Base-by-base conservation (phyloP, 2,329 filamentous ascomycete species). In the Ustilaginoidea virens region DNA sequence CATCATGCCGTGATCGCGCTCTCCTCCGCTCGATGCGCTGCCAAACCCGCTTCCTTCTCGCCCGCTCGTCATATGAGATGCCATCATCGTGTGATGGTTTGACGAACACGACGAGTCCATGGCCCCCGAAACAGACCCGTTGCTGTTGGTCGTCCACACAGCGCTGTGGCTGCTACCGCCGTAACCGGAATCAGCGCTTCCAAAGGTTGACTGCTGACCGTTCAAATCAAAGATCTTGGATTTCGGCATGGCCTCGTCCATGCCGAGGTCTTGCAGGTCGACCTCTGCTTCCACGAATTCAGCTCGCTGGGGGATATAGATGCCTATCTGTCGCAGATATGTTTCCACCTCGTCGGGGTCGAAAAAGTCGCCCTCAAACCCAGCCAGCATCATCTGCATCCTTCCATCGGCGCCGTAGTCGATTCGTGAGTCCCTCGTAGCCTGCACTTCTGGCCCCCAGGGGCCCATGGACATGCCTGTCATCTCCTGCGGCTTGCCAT, bases 321-420 rank as follows among this genome's bases (percentile, higher is more conserved):
- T 66, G 5, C 74, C 74, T 17, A 67, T 65, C 28, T 67, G 61
- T 23, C 63, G 64, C 3, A 92, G 55, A 44, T 85, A 90, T 9
- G 68, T 61, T 48, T 90, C 78, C 0, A 85, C 74, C 46, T 90
- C 82, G 34, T 80, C 66, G 0, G 73, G 56, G 43, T 90, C 80
- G 39, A 79, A 80, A 60, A 81, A 90, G 28, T 80, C 69, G 4
- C 80, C 80, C 34, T 78, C 67, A 35, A 75, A 79, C 0, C 71
- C 77, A 1, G 66, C 61, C 6, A 74, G 48, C 22, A 60, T 62
- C 37, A 68, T 62, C 13, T 55, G 55, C 38, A 78, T 58, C 11
- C 60, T 55, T 9, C 49, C 43, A 14, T 35, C 33, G 3, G 20
- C 7, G 3, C 31, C 24, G n/a, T 24, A 27, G 21, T 61, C 55